phyloP scores from a whole-genome alignment of 2,329 filamentous ascomycete species.

The Annulohypoxylon truncatum region DNA sequence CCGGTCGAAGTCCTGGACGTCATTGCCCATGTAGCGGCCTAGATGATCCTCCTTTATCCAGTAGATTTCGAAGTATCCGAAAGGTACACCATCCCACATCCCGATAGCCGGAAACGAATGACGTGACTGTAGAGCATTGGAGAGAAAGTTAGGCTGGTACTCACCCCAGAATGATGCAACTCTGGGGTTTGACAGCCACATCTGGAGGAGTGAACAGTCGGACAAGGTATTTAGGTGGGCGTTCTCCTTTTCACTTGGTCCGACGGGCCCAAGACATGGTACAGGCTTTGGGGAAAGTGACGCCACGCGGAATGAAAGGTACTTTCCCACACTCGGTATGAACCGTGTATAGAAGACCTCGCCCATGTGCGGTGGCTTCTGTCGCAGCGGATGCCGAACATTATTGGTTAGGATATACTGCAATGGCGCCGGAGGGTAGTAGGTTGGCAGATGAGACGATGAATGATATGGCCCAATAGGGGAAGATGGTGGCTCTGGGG shows the following conservation, averaged over 20 bases:
- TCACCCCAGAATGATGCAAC: slow-evolving; percentile 88
- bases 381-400: slow-evolving; percentile 85
- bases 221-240: slow-evolving; percentile 58
- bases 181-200: slow-evolving; percentile 89
- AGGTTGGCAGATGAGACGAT: slow-evolving; percentile 87
- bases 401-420: slow-evolving; percentile 84
- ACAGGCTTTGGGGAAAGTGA: slow-evolving; percentile 73
- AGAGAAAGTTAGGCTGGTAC: slow-evolving; percentile 74
- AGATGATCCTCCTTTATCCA: slow-evolving; percentile 95
- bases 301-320: slow-evolving; percentile 88
- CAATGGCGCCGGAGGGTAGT: slow-evolving; percentile 84
- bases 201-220: slow-evolving; percentile 74
- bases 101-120: slow-evolving; percentile 93
- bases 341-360: slow-evolving; percentile 92
- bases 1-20: slow-evolving; percentile 83
- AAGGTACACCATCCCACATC: slow-evolving; percentile 93
- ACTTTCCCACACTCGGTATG: slow-evolving; percentile 83
- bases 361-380: slow-evolving; percentile 89
- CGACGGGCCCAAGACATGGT: slow-evolving; percentile 70
- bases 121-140: slow-evolving; percentile 69
- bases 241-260: slow-evolving; percentile 55
- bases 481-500: slow-evolving; percentile 55
- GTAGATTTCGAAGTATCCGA: slow-evolving; percentile 98
- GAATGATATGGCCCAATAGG: slow-evolving; percentile 80
- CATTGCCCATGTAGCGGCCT: slow-evolving; percentile 73